Base-by-base conservation (phyloP, 495 filamentous ascomycete species). In the Jackrogersella multiformis region DNA sequence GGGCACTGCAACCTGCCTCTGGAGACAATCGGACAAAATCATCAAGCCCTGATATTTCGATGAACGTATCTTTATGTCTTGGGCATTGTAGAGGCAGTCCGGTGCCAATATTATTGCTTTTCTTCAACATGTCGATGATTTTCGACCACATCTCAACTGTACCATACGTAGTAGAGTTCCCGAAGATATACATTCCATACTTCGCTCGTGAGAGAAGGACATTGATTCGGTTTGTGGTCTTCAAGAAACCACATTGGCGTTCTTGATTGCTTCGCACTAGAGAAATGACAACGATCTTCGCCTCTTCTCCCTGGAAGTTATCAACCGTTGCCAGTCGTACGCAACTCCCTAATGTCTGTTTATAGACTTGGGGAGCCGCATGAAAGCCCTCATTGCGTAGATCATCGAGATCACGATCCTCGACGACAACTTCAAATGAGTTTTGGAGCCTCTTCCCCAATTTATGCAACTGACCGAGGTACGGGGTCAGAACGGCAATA, bases 131-230 rank as follows among this genome's bases (percentile, higher is more conserved):
- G 0, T 74, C 61, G 38, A 90, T 70, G 15, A 92, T 80, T 7
- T 88, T 52, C 1, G 66, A 75, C 90, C 90, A 92, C 87, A 92
- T 91, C 0, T 73, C 66, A 15, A 90, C 80, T 21, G 72, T 60
- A 0, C 53, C 66, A 4, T 76, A 84, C 0, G 88, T 86, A 28
- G 76, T 63, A 5, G 82, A 77, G 54, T 91, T 91, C 15, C 90
- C 90, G 48, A 92, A 84, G 52, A 92, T 86, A 70, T 91, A 93
- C 86, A 92, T 90, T 1, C 90, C 89, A 72, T 93, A 83, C 65
- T 84, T 76, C 15, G 89, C 89, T n/a, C 89, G 84, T 28, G 81
- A 85, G 6, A 92, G 76, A 0, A 90, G 74, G 0, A 92, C 90
- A 66, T 93, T 92, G 61, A 92, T 89, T 2, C 90, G 78, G 60